phyloP scores from a whole-genome alignment of 2,329 filamentous ascomycete species.

The Lachnellula suecica region DNA sequence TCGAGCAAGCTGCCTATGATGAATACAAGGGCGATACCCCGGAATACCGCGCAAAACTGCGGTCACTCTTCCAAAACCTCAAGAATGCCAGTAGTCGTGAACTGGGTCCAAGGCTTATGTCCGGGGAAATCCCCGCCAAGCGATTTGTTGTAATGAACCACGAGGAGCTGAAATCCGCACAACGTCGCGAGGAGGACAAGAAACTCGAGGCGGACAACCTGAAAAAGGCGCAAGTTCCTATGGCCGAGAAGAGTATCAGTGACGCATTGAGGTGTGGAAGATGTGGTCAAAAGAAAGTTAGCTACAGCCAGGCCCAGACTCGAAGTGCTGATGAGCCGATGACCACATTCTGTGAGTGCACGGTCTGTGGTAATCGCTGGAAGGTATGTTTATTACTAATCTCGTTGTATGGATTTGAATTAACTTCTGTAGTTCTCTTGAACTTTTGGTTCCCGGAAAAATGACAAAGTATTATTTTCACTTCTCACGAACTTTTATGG shows the following conservation, averaged over 20 bases:
- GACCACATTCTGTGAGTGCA: conserved; percentile 74
- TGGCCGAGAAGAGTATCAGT: conserved; percentile 87
- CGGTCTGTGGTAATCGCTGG: conserved; percentile 68
- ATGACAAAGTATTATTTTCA: conserved; percentile 14
- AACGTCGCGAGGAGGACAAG: conserved; percentile 74
- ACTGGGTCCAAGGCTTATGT: conserved; percentile 74
- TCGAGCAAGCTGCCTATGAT: conserved; percentile 76
- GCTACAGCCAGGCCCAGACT: conserved; percentile 95
- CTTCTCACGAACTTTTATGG: conserved; percentile 26
- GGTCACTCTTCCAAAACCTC: conserved; percentile 90
- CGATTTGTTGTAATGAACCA: conserved; percentile 83
- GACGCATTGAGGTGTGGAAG: conserved; percentile 86
- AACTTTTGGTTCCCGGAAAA: conserved; percentile 3
- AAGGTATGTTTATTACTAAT: conserved; percentile 52
- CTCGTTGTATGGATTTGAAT: background rate
- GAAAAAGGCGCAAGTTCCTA: conserved; percentile 93
- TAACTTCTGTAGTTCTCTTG: conserved; percentile 33
- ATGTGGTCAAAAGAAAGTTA: conserved; percentile 91
- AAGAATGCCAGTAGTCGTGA: conserved; percentile 86
- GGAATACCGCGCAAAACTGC: conserved; percentile 84
- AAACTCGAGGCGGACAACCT: conserved; percentile 88
- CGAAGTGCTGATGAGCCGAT: conserved; percentile 92
- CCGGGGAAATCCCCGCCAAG: conserved; percentile 68
- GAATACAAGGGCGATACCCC: conserved; percentile 68
- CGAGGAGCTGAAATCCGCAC: conserved; percentile 86